Conservation (phyloP, 2,329 filamentous ascomycete genomes). For the Colletotrichum magnum region DNA sequence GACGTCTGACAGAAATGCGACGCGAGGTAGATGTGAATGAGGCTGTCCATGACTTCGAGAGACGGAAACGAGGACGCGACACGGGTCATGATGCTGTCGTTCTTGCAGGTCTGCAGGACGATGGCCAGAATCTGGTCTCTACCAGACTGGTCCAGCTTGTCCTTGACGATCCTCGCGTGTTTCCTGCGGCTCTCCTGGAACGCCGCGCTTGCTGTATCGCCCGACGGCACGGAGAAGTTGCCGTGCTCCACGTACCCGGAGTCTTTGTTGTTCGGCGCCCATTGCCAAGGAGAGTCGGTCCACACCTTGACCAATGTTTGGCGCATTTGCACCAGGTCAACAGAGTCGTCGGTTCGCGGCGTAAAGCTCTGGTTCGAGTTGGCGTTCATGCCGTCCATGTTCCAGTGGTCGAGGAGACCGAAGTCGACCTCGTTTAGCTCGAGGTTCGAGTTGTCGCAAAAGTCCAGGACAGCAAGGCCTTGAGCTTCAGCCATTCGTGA, state of each 20-base stretch:
- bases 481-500: slow-evolving; percentile 53
- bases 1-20: slow-evolving; percentile 70
- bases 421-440: slow-evolving; percentile 68
- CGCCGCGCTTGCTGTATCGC: slow-evolving; percentile 54
- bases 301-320: slow-evolving; percentile 63
- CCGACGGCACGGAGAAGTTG: slow-evolving; percentile 59
- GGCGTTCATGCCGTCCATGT: slow-evolving; percentile 54
- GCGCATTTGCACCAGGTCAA: slow-evolving; percentile 62
- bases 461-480: slow-evolving; percentile 62
- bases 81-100: slow-evolving; percentile 62
- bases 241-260: slow-evolving; percentile 60
- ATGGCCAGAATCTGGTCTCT: slow-evolving; percentile 76
- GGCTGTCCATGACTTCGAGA: slow-evolving; percentile 70
- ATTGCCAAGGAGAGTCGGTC: slow-evolving; percentile 67
- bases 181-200: slow-evolving; percentile 55
- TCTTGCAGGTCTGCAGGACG: slow-evolving; percentile 71
- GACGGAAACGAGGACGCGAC: slow-evolving; percentile 75
- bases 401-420: slow-evolving; percentile 65
- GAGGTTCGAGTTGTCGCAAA: slow-evolving; percentile 63
- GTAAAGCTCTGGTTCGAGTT: slow-evolving; percentile 46
- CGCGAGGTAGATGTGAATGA: slow-evolving; percentile 73
- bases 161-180: slow-evolving; percentile 57
- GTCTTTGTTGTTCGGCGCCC: slow-evolving; percentile 61
- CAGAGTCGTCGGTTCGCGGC: slow-evolving; percentile 53
- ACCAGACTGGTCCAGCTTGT: slow-evolving; percentile 61